A percentile compares a stretch with the other conserved stretches of the same genome.
phyloP scores from a whole-genome alignment of 345 rosid genomes.

The Brassica carinata region DNA sequence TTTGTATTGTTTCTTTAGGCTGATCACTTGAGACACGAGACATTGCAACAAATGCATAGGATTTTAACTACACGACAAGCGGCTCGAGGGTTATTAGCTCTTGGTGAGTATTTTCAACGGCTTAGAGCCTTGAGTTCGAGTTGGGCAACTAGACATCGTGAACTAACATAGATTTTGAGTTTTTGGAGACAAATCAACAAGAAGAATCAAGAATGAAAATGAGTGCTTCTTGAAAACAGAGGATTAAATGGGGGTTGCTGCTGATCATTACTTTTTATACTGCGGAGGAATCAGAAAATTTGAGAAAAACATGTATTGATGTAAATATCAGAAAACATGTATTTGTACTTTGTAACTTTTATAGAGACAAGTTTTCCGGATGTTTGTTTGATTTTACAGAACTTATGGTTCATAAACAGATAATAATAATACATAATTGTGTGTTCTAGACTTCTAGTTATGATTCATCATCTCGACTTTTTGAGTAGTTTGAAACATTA shows the following conservation, averaged over 20 bases:
- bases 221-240: background rate
- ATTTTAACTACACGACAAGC: slow-evolving; percentile 72
- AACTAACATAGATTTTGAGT: slow-evolving; percentile 47
- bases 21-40: slow-evolving; percentile 85
- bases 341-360: slow-evolving; percentile 28
- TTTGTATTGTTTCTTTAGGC: slow-evolving; percentile 51
- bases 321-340: slow-evolving; percentile 1
- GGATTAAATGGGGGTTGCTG: background rate
- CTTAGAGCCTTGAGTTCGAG: slow-evolving; percentile 67
- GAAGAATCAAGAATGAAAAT: background rate
- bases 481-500: too few species aligned
- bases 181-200: background rate
- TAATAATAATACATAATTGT: background rate
- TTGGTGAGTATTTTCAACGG: slow-evolving; percentile 85
- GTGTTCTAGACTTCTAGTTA: too few species aligned
- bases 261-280: background rate
- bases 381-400: slow-evolving; percentile 33
- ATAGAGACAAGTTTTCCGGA: slow-evolving; percentile 24
- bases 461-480: too few species aligned
- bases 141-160: slow-evolving; percentile 64
- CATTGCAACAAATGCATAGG: slow-evolving; percentile 76
- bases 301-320: background rate
- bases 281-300: background rate
- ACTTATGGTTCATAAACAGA: slow-evolving; percentile 1
- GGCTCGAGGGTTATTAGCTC: slow-evolving; percentile 76